These are phyloP conservation scores for Lindgomyces ingoldianus DNA, from an alignment of 495 filamentous ascomycete species.

Conservation along the genomic window DNA sequence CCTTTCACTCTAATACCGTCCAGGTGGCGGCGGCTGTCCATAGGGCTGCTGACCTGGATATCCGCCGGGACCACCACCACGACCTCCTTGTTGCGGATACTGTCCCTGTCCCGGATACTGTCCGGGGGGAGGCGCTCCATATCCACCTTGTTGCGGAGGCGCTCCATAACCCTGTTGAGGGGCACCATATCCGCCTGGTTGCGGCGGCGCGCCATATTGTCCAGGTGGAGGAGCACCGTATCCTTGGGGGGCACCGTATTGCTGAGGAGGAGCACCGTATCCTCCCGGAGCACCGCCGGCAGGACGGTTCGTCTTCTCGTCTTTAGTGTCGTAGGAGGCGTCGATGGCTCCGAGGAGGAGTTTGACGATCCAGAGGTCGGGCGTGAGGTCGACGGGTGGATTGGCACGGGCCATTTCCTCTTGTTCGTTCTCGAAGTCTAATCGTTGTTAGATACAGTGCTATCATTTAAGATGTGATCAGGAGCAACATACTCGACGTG, in stretches of 20 bases:
- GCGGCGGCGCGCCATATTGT: constrained; percentile 17
- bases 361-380: constrained; percentile 70
- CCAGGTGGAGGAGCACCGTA: constrained; percentile 12
- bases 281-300: constrained; percentile 1
- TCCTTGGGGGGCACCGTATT: constrained; percentile 21
- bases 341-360: constrained; percentile 72
- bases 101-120: constrained; percentile 13
- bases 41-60: constrained; percentile 15
- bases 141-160: not conserved
- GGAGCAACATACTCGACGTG: constrained; percentile 61
- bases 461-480: too few species aligned
- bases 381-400: constrained; percentile 61
- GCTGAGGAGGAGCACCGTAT: constrained; percentile 22
- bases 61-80: not conserved
- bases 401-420: constrained; percentile 62
- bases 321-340: constrained; percentile 64
- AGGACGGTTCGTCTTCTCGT: constrained; percentile 53
- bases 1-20: constrained; percentile 19
- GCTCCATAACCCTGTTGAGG: constrained; percentile 27
- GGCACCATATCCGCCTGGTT: constrained; percentile 11
- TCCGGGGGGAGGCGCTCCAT: constrained; percentile 3
- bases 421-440: constrained; percentile 67
- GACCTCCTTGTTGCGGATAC: constrained; percentile 33
- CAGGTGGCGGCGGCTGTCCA: constrained; percentile 5
- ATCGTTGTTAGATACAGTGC: not conserved